Conservation (phyloP, 176 grass and related monocot genomes). For the Phoenix dactylifera region DNA sequence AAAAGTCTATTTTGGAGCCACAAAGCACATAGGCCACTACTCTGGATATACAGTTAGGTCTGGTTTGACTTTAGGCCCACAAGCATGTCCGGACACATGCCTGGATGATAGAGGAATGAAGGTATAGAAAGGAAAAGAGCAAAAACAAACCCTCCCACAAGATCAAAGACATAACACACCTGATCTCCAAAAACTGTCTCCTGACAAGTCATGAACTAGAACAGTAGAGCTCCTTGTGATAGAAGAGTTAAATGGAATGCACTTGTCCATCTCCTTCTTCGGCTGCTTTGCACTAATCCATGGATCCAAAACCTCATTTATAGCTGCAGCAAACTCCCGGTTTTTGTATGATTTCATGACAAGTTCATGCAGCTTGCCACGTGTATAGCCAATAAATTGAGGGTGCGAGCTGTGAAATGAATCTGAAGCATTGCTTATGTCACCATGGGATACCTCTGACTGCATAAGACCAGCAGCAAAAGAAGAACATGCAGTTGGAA, state of each 20-base stretch:
- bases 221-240: constrained; percentile 47
- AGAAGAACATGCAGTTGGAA: constrained; percentile 25
- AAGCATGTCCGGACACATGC: too few relatives aligned
- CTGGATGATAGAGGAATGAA: background rate
- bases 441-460: constrained; percentile 15
- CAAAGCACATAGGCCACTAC: too few relatives aligned
- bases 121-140: background rate
- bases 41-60: too few relatives aligned
- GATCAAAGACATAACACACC: constrained; percentile 4
- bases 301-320: constrained; percentile 98
- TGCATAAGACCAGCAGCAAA: constrained; percentile 11
- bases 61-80: too few relatives aligned
- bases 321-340: constrained; percentile 86
- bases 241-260: constrained; percentile 49
- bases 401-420: constrained; percentile 68
- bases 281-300: constrained; percentile 91
- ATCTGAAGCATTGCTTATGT: constrained; percentile 30
- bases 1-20: too few relatives aligned
- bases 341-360: constrained; percentile 99
- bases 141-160: background rate
- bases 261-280: constrained; percentile 81
- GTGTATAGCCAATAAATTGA: constrained; percentile 81
- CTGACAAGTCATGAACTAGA: constrained; percentile 25
- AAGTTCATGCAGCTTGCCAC: constrained; percentile 89
- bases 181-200: constrained; percentile 17